Base-by-base conservation (phyloP, 805 yeast genomes). In the Yamadazyma scolyti region DNA sequence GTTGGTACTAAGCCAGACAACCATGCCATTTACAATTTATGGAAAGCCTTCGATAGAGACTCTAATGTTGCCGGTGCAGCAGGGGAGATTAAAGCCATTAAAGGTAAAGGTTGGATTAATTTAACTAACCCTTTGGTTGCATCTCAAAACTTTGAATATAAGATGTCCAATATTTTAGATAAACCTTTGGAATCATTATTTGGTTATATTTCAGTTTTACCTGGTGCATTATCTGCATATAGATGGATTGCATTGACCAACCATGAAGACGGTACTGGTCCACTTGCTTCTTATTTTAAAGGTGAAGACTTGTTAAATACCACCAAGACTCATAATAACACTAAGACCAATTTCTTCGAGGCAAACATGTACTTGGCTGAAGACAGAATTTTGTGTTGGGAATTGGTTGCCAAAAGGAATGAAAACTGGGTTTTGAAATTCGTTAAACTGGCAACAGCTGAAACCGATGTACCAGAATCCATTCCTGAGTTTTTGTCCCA, bases 41-140 rank as follows among this genome's bases (percentile, higher is more conserved):
- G 99, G 99, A 93, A 93, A 58, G 95, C 96, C 0, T 93, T 93
- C 57, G 98, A 93, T 56, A 73, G 79, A 45, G 97, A 93, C 53
- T 88, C 97, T 1, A 89, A 90, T 48, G 96, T 93, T 31, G 99
- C 96, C 0, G 99, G 99, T 41, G 98, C 96, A 1, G 97, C 97
- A 9, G 99, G 99, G 40, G 97, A 93, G 57, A 89, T 93, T 52
- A 83, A 83, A 40, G 87, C 97, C 0, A 82, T 90, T 85, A 88
- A 87, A 48, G 99, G 98, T 25, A 83, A 79, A 47, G 82, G 79
- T 17, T 87, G 97, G 75, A 48, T 63, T 15, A 86, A 89, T 42
- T 65, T 93, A 39, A 55, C 85, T 14, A 90, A 90, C 56, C 97
- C 97, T 8, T 64, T 90, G 25, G 96, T 90, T 27, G 97, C 97